Percentiles rank a stretch among this genome's conserved stretches.
Evolutionary conservation across 2,329 filamentous ascomycete species (phyloP).

Genomic region (Venturia effusa): DNA sequence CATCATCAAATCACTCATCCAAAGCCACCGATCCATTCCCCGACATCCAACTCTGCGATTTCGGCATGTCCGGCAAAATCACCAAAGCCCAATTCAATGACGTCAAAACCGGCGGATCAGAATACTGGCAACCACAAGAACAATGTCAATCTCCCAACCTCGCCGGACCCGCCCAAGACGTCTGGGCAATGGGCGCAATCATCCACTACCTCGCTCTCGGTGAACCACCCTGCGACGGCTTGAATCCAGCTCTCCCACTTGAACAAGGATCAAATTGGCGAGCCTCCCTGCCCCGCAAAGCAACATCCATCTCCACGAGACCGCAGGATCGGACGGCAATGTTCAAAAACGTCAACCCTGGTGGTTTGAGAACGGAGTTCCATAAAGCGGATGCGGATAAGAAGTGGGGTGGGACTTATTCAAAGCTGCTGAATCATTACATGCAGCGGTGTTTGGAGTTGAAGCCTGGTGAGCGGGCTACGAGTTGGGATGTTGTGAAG

Average conservation of each 20-base stretch:
- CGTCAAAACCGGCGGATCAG: background rate
- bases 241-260: background rate
- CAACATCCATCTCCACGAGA: background rate
- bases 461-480: background rate
- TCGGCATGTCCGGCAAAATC: constrained; percentile 6
- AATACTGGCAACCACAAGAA: constrained; percentile 12
- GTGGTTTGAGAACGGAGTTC: background rate
- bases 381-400: background rate
- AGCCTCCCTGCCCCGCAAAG: background rate
- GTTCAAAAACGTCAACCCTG: background rate
- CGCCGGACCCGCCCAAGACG: constrained; percentile 7
- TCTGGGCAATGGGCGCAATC: constrained; percentile 12
- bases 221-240: background rate
- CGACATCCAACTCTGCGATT: constrained; percentile 3
- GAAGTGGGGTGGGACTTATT: background rate
- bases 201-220: constrained; percentile 11
- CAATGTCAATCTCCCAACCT: background rate
- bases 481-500: background rate
- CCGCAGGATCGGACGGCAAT: background rate
- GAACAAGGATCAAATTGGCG: background rate
- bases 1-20: background rate
- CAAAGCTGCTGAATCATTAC: background rate
- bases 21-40: background rate
- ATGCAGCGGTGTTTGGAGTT: background rate
- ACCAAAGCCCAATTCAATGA: background rate